A percentile compares a stretch with the other conserved stretches of the same genome.
Conservation (phyloP, 352 stramenopile genomes). For the Phytophthora multivora region DNA sequence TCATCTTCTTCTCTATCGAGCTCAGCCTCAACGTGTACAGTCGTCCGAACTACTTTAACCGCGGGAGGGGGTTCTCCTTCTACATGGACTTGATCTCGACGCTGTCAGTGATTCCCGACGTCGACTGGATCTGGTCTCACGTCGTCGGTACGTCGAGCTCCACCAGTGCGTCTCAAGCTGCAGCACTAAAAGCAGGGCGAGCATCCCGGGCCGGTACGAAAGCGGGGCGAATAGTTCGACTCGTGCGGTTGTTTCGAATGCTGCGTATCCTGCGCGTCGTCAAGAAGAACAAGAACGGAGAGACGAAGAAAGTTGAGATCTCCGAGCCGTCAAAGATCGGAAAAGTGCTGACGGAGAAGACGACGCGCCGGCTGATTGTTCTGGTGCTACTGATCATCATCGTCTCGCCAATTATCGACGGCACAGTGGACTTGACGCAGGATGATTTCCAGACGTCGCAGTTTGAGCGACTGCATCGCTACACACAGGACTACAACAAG, state of each 20-base stretch:
- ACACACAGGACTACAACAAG: conserved; percentile 83
- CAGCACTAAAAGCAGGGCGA: conserved; percentile 81
- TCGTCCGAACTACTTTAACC: conserved; percentile 81
- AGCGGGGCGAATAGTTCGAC: conserved; percentile 90
- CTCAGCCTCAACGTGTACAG: conserved; percentile 72
- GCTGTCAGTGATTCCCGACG: conserved; percentile 91
- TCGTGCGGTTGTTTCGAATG: conserved; percentile 92
- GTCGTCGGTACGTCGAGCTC: conserved; percentile 46
- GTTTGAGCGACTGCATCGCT: conserved; percentile 82
- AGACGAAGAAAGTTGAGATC: conserved; percentile 66
- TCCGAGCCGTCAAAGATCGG: conserved; percentile 93
- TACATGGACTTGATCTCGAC: conserved; percentile 95
- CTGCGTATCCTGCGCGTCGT: conserved; percentile 87
- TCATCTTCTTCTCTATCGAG: conserved; percentile 80
- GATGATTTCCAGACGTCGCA: conserved; percentile 81
- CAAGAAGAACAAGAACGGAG: conserved; percentile 74
- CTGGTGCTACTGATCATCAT: conserved; percentile 90
- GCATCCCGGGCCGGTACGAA: conserved; percentile 88
- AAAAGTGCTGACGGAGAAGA: conserved; percentile 95
- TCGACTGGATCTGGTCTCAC: conserved; percentile 83
- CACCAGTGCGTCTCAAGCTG: conserved; percentile 44
- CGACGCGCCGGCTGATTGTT: conserved; percentile 92
- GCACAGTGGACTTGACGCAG: conserved; percentile 64
- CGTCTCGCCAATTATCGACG: conserved; percentile 82
- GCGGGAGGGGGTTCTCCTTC: conserved; percentile 83